phyloP scores from a whole-genome alignment of 192 early-diverging fungal species.

The Entophlyctis helioformis region DNA sequence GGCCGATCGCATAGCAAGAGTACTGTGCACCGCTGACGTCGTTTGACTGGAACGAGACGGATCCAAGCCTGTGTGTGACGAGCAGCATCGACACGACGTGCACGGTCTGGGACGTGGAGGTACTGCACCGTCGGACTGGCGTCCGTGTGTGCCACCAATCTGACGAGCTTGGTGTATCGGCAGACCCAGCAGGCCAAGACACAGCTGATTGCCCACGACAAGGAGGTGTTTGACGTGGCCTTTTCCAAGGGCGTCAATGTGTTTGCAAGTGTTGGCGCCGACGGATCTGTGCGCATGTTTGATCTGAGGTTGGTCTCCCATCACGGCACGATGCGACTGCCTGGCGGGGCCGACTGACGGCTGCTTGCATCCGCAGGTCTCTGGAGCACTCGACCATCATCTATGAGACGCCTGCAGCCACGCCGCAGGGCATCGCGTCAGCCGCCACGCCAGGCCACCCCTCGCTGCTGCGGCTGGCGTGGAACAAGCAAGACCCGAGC shows the following conservation, averaged over 20 bases:
- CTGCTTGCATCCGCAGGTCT: slow-evolving; percentile 36
- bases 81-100: slow-evolving; percentile 98
- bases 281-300: slow-evolving; percentile 95
- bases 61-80: slow-evolving; percentile 78
- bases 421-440: slow-evolving; percentile 7
- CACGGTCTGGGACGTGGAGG: slow-evolving; percentile 94
- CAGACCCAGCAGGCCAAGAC: slow-evolving; percentile 91
- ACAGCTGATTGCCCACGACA: slow-evolving; percentile 97
- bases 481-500: slow-evolving; percentile 83
- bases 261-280: slow-evolving; percentile 96
- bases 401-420: slow-evolving; percentile 68
- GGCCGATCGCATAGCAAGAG: no score
- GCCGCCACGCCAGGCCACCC: slow-evolving; percentile 31
- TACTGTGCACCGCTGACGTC: slow-evolving; percentile 85
- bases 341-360: not conserved
- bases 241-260: slow-evolving; percentile 79
- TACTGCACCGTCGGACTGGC: slow-evolving; percentile 1
- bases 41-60: slow-evolving; percentile 93
- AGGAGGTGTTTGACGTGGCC: slow-evolving; percentile 96
- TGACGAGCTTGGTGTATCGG: not conserved
- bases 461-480: slow-evolving; percentile 76
- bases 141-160: not conserved
- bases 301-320: slow-evolving; percentile 57
- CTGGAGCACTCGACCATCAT: slow-evolving; percentile 97
- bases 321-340: no score